These are phyloP conservation scores for Galerina sulciceps DNA, from an alignment of 768 basidiomycete species.

Conservation along the genomic window DNA sequence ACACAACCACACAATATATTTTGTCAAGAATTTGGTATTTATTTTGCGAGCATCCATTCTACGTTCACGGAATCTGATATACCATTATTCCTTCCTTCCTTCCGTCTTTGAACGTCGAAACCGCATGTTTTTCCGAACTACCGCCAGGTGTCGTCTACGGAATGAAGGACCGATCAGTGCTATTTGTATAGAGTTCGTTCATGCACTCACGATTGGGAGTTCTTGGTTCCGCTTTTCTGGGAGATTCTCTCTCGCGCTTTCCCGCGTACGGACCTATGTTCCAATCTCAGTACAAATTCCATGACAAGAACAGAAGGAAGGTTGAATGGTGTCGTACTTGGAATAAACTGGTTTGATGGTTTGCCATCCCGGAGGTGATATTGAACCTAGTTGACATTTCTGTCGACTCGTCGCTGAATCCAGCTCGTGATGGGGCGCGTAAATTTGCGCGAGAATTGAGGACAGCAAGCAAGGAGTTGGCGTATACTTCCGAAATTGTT, in stretches of 20 bases:
- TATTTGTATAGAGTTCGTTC: too few relatives aligned
- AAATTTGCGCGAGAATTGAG: slow-evolving; percentile 45
- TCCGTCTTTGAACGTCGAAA: too few relatives aligned
- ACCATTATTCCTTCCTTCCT: too few relatives aligned
- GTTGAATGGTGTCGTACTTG: slow-evolving; percentile 14
- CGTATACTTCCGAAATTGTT: slow-evolving; percentile 38
- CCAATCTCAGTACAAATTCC: not conserved
- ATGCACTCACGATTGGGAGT: too few relatives aligned
- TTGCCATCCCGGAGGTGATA: slow-evolving; percentile 28
- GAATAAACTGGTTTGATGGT: slow-evolving; percentile 24
- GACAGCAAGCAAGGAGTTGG: slow-evolving; percentile 49
- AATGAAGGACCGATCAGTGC: too few relatives aligned
- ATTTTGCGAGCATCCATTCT: not conserved
- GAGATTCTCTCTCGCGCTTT: slow-evolving; percentile 7
- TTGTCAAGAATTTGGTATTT: too few relatives aligned
- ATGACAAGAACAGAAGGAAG: not conserved
- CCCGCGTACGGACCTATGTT: slow-evolving; percentile 18
- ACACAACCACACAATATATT: slow-evolving; percentile 1
- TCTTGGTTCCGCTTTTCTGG: too few relatives aligned
- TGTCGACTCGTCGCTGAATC: slow-evolving; percentile 16
- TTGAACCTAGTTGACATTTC: slow-evolving; percentile 40
- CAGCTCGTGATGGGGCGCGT: slow-evolving; percentile 23
- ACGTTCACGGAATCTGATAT: not conserved
- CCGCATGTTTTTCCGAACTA: too few relatives aligned
- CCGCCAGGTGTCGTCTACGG: too few relatives aligned